Evolutionary conservation across 371 early-diverging fungal species (phyloP), one percentile per base, ranked within the genome.

Genomic region (Batrachochytrium dendrobatidis): DNA sequence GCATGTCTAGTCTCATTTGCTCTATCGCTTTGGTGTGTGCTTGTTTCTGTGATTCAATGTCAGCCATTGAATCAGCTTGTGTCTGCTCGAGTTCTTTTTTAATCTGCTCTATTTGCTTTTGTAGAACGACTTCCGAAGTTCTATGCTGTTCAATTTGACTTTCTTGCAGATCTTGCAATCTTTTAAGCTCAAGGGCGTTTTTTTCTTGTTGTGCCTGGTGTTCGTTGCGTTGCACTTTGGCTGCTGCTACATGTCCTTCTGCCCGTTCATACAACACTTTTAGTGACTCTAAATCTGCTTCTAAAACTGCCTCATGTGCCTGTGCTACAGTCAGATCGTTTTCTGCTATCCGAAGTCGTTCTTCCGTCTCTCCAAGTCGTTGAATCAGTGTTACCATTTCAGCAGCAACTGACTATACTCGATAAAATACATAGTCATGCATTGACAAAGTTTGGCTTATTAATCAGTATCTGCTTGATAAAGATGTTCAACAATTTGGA

Each of bases 241-340:
- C 18, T 34, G 43, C 26, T 2, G 53, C 58, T 24, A 62, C 45
- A 35, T 57, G 51, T 20, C 30, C 35, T 50, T 62, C 57, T 7
- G 62, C 57, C 8, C 57, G 49, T 24, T 56, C 58, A 28, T 58
- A 54, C 6, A 63, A 26, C 15, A 53, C 50, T 6, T 53, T 56
- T 3, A 51, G 22, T 7, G 67, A 66, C 20, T 20, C 25, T 17
- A 54, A 35, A 20, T 66, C 67, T 8, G 62, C 67, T 29, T 66
- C 67, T 17, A 66, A 17, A 8, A 66, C 55, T 2, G 67, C 67
- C 39, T 66, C 67, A 6, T 52, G 60, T 26, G 67, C 67, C 44
- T 66, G 58, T 15, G 63, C 48, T 2, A 22, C 48, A 3, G 67
- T 66, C 20, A 66, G 49, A n/a, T 60, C 34, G 5, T 26, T 49